Percentiles rank a stretch among this genome's conserved stretches.
These are phyloP conservation scores for Pythium grandisporangium DNA, from an alignment of 352 stramenopile genomes.

Conservation along the genomic window DNA sequence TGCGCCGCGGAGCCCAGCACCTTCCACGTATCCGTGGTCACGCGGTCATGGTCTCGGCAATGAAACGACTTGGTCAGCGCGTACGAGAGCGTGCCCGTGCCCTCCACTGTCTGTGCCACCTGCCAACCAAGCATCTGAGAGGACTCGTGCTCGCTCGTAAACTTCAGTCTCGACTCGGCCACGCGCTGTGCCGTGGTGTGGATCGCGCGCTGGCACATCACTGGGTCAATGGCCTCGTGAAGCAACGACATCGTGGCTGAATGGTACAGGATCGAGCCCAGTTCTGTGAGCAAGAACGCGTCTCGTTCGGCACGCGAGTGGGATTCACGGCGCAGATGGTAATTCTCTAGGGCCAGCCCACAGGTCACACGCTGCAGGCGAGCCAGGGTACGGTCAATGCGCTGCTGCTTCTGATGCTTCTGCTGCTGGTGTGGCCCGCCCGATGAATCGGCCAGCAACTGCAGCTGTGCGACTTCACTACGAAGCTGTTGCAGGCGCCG, in stretches of 20 bases:
- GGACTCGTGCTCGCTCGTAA: background rate
- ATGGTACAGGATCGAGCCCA: conserved; percentile 7
- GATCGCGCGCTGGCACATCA: conserved; percentile 11
- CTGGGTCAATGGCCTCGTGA: conserved; percentile 6
- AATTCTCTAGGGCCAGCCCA: conserved; percentile 33
- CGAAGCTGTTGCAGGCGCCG: too few relatives aligned
- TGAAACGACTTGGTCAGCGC: conserved; percentile 8
- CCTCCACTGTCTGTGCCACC: conserved; percentile 2
- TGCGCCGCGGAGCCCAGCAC: conserved; percentile 3
- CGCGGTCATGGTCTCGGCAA: background rate
- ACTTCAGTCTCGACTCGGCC: conserved; percentile 4
- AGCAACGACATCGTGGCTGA: conserved; percentile 3
- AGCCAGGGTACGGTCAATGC: conserved; percentile 38
- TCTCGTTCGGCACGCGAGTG: conserved; percentile 6
- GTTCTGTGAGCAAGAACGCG: conserved; percentile 10
- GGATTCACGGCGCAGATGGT: conserved; percentile 13
- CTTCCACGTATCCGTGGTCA: conserved; percentile 8
- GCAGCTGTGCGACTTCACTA: too few relatives aligned
- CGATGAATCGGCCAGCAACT: too few relatives aligned
- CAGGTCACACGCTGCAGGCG: conserved; percentile 39
- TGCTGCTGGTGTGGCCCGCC: too few relatives aligned
- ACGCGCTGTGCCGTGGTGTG: conserved; percentile 7
- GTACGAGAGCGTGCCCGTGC: conserved; percentile 4
- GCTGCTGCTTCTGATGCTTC: too few relatives aligned
- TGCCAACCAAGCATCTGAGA: conserved; percentile 8